Base-by-base conservation (phyloP, 192 early-diverging fungal species). In the Phlyctochytrium bullatum region DNA sequence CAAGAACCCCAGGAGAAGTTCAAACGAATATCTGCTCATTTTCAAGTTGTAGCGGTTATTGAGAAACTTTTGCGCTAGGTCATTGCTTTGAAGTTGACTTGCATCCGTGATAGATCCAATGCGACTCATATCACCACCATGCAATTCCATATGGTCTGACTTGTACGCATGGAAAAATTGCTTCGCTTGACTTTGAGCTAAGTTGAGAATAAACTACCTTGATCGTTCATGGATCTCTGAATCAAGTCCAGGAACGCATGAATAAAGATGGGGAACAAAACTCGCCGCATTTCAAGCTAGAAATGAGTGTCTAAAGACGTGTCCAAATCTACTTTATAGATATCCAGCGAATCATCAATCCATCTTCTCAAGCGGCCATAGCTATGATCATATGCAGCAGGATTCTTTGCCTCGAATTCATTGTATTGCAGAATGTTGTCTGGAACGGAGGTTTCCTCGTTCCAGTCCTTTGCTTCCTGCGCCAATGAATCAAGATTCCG, bases 291-390 rank as follows among this genome's bases (percentile, higher is more conserved):
- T 80, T 97, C 95, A 53, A 89, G 79, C 88, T 95, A 60, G 40
- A 47, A 20, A 47, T 70, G 6, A 24, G 62, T 24, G 27, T 10
- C 34, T 14, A 32, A 31, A 20, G 17, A 30, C 24, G 51, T 14
- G 10, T 47, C 40, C 40, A 47, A 17, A 34, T 3, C n/a, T 75
- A 91, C 90, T 85, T 90, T 93, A 84, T 94, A 99, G 66, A 88
- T 84, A 68, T 98, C 97, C 52, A 99, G 81, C 3, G 94, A 98
- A 64, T 90, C 90, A 58, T 98, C 93, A 47, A 98, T 89, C 93
- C 92, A 97, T 36, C 84, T 81, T 51, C 90, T 75, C 59, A 99
- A 77, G 66, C 81, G 81, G 23, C 76, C 80, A 77, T 97, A 98
- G 60, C 86, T 88, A 51, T 84, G 73, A 51, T 89, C 87, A 65